Percentiles rank a stretch among this genome's conserved stretches.
Conservation (phyloP, 805 yeast genomes). For the Peterozyma toletana region DNA sequence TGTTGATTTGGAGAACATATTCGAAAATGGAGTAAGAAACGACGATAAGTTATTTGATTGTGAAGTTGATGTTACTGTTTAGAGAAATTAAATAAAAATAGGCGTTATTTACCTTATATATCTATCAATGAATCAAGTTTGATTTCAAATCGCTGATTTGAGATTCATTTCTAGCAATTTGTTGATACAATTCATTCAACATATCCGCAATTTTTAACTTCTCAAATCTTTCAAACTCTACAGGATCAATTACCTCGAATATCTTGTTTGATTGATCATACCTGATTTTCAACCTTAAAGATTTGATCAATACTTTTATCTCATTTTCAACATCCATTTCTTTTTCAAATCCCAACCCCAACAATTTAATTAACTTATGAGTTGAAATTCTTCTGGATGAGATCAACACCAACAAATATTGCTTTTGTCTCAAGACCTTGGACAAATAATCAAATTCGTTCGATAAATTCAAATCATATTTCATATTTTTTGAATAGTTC, state of each 20-base stretch:
- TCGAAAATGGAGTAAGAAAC: conserved; percentile 42
- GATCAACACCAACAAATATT: conserved; percentile 4
- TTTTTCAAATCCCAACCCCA: neutral
- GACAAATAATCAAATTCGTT: neutral
- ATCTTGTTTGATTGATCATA: neutral
- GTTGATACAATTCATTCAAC: conserved; percentile 1
- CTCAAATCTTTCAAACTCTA: neutral
- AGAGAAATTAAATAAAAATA: neutral
- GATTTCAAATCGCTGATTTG: neutral
- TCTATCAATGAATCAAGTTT: neutral
- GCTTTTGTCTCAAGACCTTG: conserved; percentile 3
- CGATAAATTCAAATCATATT: neutral
- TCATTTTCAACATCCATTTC: neutral
- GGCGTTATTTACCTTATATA: neutral
- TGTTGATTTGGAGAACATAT: conserved; percentile 67
- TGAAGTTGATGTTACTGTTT: neutral
- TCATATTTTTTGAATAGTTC: neutral
- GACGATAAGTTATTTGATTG: conserved; percentile 4
- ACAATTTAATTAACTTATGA: neutral
- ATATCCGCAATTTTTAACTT: neutral
- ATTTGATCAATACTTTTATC: neutral
- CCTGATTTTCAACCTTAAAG: neutral
- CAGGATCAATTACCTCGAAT: neutral
- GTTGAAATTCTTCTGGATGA: neutral
- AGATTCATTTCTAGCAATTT: neutral